Evolutionary conservation across 2,329 filamentous ascomycete genomes (phyloP), one percentile per base, ranked within the genome.

Genomic region (Fusarium mangiferae): DNA sequence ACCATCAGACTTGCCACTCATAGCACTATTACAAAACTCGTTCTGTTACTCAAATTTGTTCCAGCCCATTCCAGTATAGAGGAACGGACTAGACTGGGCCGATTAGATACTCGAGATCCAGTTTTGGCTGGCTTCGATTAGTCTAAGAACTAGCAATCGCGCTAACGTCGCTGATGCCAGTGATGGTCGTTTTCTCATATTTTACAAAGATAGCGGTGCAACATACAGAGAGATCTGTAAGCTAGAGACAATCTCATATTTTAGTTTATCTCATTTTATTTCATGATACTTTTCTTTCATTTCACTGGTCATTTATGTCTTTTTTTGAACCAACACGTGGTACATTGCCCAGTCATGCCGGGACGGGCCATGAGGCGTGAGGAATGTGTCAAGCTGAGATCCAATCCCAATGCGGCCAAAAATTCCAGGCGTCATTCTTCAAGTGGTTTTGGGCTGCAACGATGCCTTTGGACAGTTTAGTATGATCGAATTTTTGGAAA

Each of bases 301-400:
- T 20, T 45, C 4, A 10, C 5, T 5, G 0, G 20, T 15, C 2
- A 30, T 17, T 30, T n/a, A 3, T n/a, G 2, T n/a, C 15, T 9
- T 5, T 49, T 49, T n/a, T 10, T 4, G 4, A 7, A 1, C 3
- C 14, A 2, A 17, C n/a, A 17, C 20, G 6, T 6, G 0, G 5
- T 17, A 12, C 26, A 30, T 48, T 17, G 28, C 14, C 22, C 13
- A 22, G 12, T 28, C 18, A 17, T 28, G 6, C 2, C 22, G 6
- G 48, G 22, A 17, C 10, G 18, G 39, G 2, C 14, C 28, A 26
- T 13, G 6, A 7, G 9, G 10, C 14, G 14, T 15, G 5, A 58
- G 55, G 41, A 58, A 58, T 58, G 55, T 35, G 7, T 48, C 18
- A 28, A 48, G 30, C 24, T n/a, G 5, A 26, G 18, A 28, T 18